phyloP scores from a whole-genome alignment of 345 rosid genomes.

The Stellera chamaejasme region DNA sequence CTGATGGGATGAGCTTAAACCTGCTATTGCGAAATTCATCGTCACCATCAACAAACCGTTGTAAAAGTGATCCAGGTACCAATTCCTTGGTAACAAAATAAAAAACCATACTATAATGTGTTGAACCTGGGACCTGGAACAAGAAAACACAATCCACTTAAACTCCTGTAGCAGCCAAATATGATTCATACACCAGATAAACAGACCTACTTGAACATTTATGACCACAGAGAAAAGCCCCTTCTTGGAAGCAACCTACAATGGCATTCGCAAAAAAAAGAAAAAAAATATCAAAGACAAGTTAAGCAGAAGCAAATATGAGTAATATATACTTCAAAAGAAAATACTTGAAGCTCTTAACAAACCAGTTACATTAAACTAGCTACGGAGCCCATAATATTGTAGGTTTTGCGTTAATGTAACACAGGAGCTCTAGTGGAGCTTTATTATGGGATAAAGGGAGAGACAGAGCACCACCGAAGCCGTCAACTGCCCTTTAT shows the following conservation, averaged over 20 bases:
- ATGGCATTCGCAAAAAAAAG: slow-evolving; percentile 5
- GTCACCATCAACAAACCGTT: slow-evolving; percentile 94
- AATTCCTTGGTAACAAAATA: slow-evolving; percentile 72
- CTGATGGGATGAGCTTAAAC: slow-evolving; percentile 90
- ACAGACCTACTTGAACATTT: slow-evolving; percentile 67
- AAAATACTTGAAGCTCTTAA: not conserved
- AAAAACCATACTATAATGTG: slow-evolving; percentile 95
- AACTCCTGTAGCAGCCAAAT: slow-evolving; percentile 4
- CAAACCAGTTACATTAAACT: too few relatives aligned
- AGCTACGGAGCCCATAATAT: too few relatives aligned
- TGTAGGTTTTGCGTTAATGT: too few relatives aligned
- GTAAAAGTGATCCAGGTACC: slow-evolving; percentile 73
- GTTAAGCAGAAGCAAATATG: not conserved
- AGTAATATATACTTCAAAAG: not conserved
- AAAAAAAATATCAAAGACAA: not conserved
- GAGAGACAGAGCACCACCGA: too few relatives aligned
- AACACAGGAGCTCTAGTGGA: too few relatives aligned
- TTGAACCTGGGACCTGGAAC: slow-evolving; percentile 86
- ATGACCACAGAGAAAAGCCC: slow-evolving; percentile 66
- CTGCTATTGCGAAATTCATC: slow-evolving; percentile 98
- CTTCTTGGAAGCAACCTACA: slow-evolving; percentile 65
- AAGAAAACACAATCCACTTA: slow-evolving; percentile 8
- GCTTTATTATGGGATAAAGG: too few relatives aligned
- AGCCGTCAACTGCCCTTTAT: too few relatives aligned
- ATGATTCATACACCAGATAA: not conserved